Base-by-base conservation (phyloP, 768 basidiomycete species). In the Tubosaeta brunneosetosa region DNA sequence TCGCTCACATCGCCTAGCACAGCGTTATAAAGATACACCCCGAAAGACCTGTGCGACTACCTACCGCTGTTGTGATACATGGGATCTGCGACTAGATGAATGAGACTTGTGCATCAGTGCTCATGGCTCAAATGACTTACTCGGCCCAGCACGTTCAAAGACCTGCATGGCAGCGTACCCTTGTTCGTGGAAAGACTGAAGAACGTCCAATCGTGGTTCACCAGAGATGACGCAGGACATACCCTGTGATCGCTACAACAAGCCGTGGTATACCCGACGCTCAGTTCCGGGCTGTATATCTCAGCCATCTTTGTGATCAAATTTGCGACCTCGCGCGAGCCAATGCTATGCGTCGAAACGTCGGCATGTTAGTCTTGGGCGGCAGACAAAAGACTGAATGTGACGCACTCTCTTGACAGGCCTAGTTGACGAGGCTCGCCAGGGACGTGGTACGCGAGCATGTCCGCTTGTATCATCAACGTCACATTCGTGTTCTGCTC, bases 221-320 rank as follows among this genome's bases (percentile, higher is more conserved):
- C 17, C 26, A 33, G 31, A 8, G 33, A 47, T 10, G 37, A 38
- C 14, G 17, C 9, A 16, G 16, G 32, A 57, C 69, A 48, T 62
- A 81, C 86, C 77, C 91, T 89, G 64, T 95, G 91, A 61, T 94
- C 94, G 59, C 91, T 93, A 72, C 94, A 97, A 70, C 93, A 97
- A 26, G 81, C 91, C 73, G 81, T 60, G 0, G 87, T 84, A 52
- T 74, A 77, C 26, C 88, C 89, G 34, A 92, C 83, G 1, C 65
- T 76, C 25, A 91, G 73, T 65, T 92, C 88, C 7, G 88, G 89
- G 57, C 85, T 86, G 66, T 95, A 95, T 38, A 95, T 77, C 4
- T 74, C 74, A 14, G 91, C 86, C 2, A 94, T 62, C 60, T 88
- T 91, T 4, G 80, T 75, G 8, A 94, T 80, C 19, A 95, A 77